Percentiles rank a stretch among this genome's conserved stretches.
Conservation (phyloP, 177 flowering plant species). For the Telopea speciosissima region DNA sequence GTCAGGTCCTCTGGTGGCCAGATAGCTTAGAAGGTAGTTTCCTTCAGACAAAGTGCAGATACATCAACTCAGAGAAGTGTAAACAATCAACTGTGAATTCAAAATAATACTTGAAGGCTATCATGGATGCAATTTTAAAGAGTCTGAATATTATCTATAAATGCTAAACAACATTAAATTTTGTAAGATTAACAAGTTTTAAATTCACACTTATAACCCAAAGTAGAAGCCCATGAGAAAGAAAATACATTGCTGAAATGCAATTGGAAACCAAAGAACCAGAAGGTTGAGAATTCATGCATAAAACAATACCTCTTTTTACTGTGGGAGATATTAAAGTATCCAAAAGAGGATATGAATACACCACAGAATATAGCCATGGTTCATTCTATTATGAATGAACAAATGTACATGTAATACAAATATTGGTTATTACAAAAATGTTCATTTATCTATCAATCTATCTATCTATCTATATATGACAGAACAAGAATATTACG, state of each 20-base stretch:
- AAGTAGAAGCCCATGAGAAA: not conserved
- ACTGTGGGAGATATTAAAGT: not conserved
- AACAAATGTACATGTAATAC: not conserved
- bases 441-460: too few species aligned
- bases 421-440: not conserved
- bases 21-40: constrained; percentile 75
- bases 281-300: not conserved
- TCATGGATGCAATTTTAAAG: not conserved
- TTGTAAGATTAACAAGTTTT: not conserved
- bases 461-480: not conserved
- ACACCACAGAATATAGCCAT: not conserved
- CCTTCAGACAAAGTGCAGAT: constrained; percentile 46
- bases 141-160: not conserved
- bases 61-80: constrained; percentile 6
- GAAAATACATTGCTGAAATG: not conserved
- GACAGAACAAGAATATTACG: constrained; percentile 42
- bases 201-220: not conserved
- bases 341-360: not conserved
- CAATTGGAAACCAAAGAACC: not conserved
- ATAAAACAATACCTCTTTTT: not conserved
- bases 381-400: constrained; percentile 2
- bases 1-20: constrained; percentile 92
- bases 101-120: not conserved
- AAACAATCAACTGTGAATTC: not conserved
- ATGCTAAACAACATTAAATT: not conserved